These are phyloP conservation scores for Stephania cephalantha DNA, from an alignment of 164 flowering plant species.

Conservation along the genomic window DNA sequence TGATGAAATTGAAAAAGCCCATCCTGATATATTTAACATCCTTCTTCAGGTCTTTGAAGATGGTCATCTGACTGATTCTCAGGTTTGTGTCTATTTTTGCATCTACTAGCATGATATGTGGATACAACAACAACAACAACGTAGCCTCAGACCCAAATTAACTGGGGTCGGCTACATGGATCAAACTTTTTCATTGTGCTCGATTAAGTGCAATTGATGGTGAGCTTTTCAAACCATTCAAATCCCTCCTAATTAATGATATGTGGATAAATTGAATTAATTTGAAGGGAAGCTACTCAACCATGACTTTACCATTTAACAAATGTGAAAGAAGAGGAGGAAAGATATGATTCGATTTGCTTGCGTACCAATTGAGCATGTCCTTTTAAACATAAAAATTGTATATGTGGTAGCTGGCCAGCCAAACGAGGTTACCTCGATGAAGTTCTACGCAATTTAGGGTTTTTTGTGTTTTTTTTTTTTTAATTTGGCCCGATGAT, in stretches of 20 bases:
- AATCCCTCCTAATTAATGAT: too few relatives aligned
- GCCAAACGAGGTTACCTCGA: not conserved
- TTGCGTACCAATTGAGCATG: not conserved
- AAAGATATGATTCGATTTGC: not conserved
- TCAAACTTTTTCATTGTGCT: too few relatives aligned
- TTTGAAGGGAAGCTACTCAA: not conserved
- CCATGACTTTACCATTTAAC: not conserved
- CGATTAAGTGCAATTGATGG: too few relatives aligned
- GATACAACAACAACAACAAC: too few relatives aligned
- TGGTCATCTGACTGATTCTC: constrained; percentile 87
- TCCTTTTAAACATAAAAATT: too few relatives aligned
- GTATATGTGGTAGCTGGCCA: not conserved
- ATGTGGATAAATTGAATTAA: not conserved
- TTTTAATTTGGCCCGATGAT: not conserved
- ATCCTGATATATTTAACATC: constrained; percentile 83
- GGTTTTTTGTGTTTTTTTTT: not conserved
- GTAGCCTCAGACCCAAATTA: too few relatives aligned
- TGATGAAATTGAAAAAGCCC: constrained; percentile 94
- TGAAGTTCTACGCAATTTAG: not conserved
- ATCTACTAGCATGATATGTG: not conserved
- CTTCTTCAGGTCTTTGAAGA: constrained; percentile 88
- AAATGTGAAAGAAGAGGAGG: not conserved
- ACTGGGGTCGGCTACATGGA: too few relatives aligned
- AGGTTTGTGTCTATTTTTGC: constrained; percentile 38
- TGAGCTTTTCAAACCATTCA: too few relatives aligned